These are phyloP conservation scores for Lantana camara DNA, from an alignment of 257 asterid species.

Conservation along the genomic window DNA sequence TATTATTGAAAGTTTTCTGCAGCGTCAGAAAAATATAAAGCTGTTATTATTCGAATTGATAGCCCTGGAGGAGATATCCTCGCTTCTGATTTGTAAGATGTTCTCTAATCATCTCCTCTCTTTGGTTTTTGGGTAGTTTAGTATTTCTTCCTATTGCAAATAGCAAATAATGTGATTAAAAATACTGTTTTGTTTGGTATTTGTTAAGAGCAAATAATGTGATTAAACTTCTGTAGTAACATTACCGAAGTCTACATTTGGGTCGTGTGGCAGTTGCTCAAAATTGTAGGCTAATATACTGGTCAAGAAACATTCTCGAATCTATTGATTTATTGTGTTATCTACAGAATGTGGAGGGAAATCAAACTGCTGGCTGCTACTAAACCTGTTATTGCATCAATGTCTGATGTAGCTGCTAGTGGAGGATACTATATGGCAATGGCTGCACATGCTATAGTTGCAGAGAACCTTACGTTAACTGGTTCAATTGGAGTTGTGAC, in stretches of 20 bases:
- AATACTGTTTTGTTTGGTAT: no score
- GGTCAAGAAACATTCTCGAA: neutral
- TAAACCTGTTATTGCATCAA: slow-evolving; percentile 73
- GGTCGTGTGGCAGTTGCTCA: no score
- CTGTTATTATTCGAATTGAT: slow-evolving; percentile 71
- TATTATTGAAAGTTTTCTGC: slow-evolving; percentile 27
- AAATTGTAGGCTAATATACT: no score
- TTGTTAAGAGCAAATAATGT: no score
- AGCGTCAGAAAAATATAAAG: slow-evolving; percentile 66
- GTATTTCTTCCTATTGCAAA: slow-evolving; percentile 1
- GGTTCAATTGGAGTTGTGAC: slow-evolving; percentile 79
- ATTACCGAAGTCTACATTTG: neutral
- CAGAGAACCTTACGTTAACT: slow-evolving; percentile 69
- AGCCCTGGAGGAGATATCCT: slow-evolving; percentile 93
- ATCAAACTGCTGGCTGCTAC: slow-evolving; percentile 63
- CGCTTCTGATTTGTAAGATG: slow-evolving; percentile 81
- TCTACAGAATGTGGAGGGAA: slow-evolving; percentile 77
- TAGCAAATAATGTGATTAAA: neutral
- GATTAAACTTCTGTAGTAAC: no score
- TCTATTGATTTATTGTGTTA: neutral
- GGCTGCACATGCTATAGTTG: slow-evolving; percentile 64
- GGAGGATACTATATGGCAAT: slow-evolving; percentile 85
- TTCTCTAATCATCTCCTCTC: neutral
- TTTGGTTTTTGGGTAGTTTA: slow-evolving; percentile 4
- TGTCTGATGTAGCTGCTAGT: slow-evolving; percentile 86